These are phyloP conservation scores for Arxiozyma slooffiae DNA, from an alignment of 1,139 yeast species.

Conservation along the genomic window DNA sequence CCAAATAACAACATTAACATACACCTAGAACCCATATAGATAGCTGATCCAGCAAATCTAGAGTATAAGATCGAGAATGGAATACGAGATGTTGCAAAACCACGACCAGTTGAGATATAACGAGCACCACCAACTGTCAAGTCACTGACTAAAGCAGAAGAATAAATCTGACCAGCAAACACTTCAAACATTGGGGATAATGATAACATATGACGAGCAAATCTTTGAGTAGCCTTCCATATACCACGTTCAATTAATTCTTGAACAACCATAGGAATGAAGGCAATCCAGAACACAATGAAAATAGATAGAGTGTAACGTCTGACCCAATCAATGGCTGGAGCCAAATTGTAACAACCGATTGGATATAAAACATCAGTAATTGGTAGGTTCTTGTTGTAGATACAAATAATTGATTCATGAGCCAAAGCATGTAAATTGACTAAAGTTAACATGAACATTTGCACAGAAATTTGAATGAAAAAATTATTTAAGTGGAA, in stretches of 20 bases:
- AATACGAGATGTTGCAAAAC: slow-evolving; percentile 96
- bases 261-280: slow-evolving; percentile 91
- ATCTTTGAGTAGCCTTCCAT: slow-evolving; percentile 91
- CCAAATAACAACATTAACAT: slow-evolving; percentile 84
- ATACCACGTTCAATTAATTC: slow-evolving; percentile 96
- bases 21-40: slow-evolving; percentile 91
- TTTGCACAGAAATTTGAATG: slow-evolving; percentile 87
- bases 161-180: slow-evolving; percentile 94
- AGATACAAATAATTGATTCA: slow-evolving; percentile 77
- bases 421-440: slow-evolving; percentile 88
- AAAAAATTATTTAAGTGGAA: slow-evolving; percentile 96
- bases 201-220: slow-evolving; percentile 78
- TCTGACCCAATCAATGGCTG: slow-evolving; percentile 93
- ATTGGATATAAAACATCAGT: slow-evolving; percentile 76
- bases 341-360: slow-evolving; percentile 89
- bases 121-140: slow-evolving; percentile 98
- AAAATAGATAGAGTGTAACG: slow-evolving; percentile 95
- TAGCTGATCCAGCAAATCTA: slow-evolving; percentile 94
- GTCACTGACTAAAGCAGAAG: slow-evolving; percentile 83
- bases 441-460: slow-evolving; percentile 83
- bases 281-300: slow-evolving; percentile 96
- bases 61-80: slow-evolving; percentile 93
- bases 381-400: slow-evolving; percentile 74
- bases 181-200: slow-evolving; percentile 96
- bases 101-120: slow-evolving; percentile 98